Evolutionary conservation across 345 rosid species (phyloP).

Genomic region (Salix arbutifolia): DNA sequence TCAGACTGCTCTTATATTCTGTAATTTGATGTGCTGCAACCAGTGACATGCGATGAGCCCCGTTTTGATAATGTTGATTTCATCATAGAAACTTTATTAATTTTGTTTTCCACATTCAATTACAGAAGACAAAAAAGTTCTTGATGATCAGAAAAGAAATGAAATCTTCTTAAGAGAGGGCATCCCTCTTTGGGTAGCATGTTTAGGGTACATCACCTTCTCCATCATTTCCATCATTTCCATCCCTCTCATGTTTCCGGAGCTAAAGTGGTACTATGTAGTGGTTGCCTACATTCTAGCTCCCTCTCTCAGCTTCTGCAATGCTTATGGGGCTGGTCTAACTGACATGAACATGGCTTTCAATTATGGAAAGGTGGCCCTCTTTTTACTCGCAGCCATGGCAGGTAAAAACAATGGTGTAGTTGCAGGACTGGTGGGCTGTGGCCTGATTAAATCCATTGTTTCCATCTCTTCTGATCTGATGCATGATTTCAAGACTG

Average conservation of each 20-base stretch:
- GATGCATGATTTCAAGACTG: constrained; percentile 95
- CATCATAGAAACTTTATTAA: not conserved
- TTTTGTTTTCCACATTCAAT: constrained; percentile 21
- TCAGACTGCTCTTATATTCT: not conserved
- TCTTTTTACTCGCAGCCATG: constrained; percentile 74
- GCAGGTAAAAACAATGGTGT: constrained; percentile 64
- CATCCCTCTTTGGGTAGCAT: constrained; percentile 77
- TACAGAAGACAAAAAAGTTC: constrained; percentile 22
- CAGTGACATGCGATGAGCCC: not conserved
- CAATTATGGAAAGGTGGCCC: constrained; percentile 88
- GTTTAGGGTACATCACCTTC: constrained; percentile 60
- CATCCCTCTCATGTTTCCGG: constrained; percentile 79
- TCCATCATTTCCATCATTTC: constrained; percentile 61
- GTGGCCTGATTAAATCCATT: constrained; percentile 84
- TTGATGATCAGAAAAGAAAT: constrained; percentile 41
- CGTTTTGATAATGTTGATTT: not conserved
- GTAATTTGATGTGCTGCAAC: not conserved
- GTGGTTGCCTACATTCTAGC: constrained; percentile 83
- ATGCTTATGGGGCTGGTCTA: constrained; percentile 91
- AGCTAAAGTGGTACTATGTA: constrained; percentile 85
- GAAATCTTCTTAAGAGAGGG: constrained; percentile 69
- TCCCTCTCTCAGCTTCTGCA: constrained; percentile 88
- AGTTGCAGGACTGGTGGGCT: constrained; percentile 79
- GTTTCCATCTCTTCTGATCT: constrained; percentile 81
- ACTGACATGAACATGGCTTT: constrained; percentile 98